Evolutionary conservation across 148 eudicot species (phyloP).

Genomic region (Agrostemma githago): DNA sequence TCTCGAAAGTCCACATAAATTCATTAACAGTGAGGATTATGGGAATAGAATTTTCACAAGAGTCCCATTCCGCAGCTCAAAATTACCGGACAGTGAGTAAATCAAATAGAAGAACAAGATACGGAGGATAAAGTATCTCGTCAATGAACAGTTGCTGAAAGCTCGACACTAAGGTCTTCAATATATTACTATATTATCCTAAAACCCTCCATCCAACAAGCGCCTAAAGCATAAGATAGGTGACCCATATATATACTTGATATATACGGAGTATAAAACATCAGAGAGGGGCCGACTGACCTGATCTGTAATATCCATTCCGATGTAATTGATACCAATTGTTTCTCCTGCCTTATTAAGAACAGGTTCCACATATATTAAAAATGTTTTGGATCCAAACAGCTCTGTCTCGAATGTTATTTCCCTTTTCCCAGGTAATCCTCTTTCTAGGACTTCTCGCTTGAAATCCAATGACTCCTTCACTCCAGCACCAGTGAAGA

Average conservation of each 20-base stretch:
- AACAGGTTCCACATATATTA: slow-evolving; percentile 90
- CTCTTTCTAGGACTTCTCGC: slow-evolving; percentile 77
- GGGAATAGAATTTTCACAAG: not conserved
- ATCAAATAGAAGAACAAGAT: not conserved
- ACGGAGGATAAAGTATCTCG: too few species aligned
- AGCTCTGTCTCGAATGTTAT: slow-evolving; percentile 82
- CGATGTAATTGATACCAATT: slow-evolving; percentile 90
- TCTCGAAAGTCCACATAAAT: not conserved
- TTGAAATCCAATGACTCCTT: slow-evolving; percentile 86
- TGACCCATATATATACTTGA: too few species aligned
- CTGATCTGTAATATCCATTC: slow-evolving; percentile 96
- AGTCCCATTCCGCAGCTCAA: not conserved
- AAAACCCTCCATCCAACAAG: too few species aligned
- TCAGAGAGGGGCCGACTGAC: slow-evolving; percentile 46
- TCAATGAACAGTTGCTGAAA: too few species aligned
- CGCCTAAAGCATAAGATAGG: too few species aligned
- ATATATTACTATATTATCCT: too few species aligned
- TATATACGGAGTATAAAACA: slow-evolving; percentile 7
- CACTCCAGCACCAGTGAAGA: slow-evolving; percentile 77
- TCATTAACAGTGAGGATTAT: not conserved
- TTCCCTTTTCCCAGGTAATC: slow-evolving; percentile 83
- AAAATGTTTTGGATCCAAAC: slow-evolving; percentile 77
- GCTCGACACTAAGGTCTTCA: too few species aligned
- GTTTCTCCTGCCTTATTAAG: slow-evolving; percentile 80
- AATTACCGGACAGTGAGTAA: not conserved